Evolutionary conservation across 768 basidiomycete genomes (phyloP), one percentile per base, ranked within the genome.

Genomic region (Trametes cinnabarina): DNA sequence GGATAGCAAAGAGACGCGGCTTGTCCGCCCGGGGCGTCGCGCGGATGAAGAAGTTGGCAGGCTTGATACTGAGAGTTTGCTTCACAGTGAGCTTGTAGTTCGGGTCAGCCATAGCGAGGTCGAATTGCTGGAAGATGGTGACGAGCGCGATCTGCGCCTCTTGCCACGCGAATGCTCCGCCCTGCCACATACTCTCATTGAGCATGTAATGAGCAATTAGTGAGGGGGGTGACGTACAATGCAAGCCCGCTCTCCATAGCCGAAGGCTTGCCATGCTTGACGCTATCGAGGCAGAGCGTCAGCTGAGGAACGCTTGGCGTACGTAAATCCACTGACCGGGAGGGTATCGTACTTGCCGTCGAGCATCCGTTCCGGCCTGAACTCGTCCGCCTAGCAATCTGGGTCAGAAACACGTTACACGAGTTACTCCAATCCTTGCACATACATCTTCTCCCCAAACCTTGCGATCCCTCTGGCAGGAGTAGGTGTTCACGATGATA

Each of bases 361-460:
- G 20, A 80, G 59, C 79, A 81, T 79, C 10, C 80, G 70, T 59
- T 80, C 79, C 0, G 80, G 80, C 14, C 63, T 66, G 68, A 78
- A 80, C 47, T 75, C 69, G 14, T 75, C 66, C 6, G 75, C 66
- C 67, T 72, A 46, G 9, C 12, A 32, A 42, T 17, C 32, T 8
- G 14, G n/a, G 20, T 23, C 25, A 46, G 11, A 17, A 4, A n/a
- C 10, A 3, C 15, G 37, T 15, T n/a, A 22, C 4, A 43, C 32
- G 3, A 19, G 2, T 4, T 14, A 2, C 26, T 35, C 2, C 40
- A 40, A 47, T 28, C 23, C 10, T 61, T 35, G 2, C 10, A 72
- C 74, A 44, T 53, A 78, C 79, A 65, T 81, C 79, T 26, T 77
- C 75, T 1, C 80, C 80, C 75, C 77, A 81, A 0, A 79, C 73